Conservation (phyloP, 2,329 filamentous ascomycete species). For the Trichoderma koningii region DNA sequence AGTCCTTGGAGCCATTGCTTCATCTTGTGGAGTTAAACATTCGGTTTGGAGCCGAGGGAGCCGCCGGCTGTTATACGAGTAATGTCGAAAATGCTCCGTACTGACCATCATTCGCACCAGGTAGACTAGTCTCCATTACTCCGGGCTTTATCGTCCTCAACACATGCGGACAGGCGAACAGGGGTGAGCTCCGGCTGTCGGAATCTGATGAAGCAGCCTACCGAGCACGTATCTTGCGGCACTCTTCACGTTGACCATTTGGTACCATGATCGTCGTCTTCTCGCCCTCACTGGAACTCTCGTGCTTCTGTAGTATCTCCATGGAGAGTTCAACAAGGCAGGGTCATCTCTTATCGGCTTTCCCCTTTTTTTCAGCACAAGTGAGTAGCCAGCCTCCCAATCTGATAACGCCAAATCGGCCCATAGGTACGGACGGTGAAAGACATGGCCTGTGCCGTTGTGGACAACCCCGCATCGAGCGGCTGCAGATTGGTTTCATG, state of each 20-base stretch:
- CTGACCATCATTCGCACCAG: conserved; percentile 9
- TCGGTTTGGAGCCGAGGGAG: conserved; percentile 45
- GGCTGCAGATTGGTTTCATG: conserved; percentile 12
- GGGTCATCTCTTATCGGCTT: not conserved
- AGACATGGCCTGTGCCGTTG: not conserved
- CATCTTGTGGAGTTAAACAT: conserved; percentile 34
- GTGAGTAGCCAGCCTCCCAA: not conserved
- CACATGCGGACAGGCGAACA: not conserved
- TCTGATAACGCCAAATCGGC: not conserved
- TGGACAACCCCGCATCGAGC: conserved; percentile 17
- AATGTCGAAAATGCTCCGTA: conserved; percentile 13
- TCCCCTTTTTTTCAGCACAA: not conserved
- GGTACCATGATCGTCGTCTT: not conserved
- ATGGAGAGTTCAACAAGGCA: not conserved
- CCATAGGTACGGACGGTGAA: not conserved
- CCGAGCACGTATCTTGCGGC: not conserved
- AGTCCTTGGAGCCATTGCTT: conserved; percentile 31
- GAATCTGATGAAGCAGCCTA: not conserved
- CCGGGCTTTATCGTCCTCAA: conserved; percentile 2
- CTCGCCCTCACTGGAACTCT: not conserved
- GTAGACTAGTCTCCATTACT: not conserved
- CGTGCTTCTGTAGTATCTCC: not conserved
- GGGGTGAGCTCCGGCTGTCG: conserved; percentile 8
- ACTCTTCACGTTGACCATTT: not conserved
- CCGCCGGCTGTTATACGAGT: conserved; percentile 34